Evolutionary conservation across 192 early-diverging fungal species (phyloP).

Genomic region (Funneliformis mosseae): DNA sequence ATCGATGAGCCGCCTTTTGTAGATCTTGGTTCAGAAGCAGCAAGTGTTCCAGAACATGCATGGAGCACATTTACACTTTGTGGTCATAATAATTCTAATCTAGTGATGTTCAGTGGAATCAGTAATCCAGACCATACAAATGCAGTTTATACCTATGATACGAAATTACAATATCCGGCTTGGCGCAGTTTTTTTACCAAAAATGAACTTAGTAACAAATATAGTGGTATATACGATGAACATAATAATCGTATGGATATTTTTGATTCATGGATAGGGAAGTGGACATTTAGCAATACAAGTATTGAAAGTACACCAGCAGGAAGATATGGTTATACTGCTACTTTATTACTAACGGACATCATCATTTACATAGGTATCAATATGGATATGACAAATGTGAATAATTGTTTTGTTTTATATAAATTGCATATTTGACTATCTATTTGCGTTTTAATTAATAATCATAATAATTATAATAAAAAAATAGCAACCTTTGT

Average conservation of each 20-base stretch:
- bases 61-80: constrained; percentile 6
- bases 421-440: no score
- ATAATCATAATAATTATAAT: no score
- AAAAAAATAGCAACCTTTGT: constrained; percentile 6
- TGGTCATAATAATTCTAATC: not conserved
- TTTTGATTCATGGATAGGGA: not conserved
- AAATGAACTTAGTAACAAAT: no score
- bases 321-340: not conserved
- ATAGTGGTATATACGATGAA: no score
- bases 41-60: not conserved
- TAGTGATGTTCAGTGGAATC: not conserved
- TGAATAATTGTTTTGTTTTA: not conserved
- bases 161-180: not conserved
- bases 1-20: not conserved
- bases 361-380: not conserved
- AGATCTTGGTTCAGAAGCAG: not conserved
- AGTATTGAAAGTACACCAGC: no score
- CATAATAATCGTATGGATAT: not conserved
- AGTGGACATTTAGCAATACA: not conserved
- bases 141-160: not conserved
- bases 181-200: no score
- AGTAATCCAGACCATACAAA: not conserved
- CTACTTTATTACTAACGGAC: constrained; percentile 5
- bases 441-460: not conserved
- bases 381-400: not conserved